Base-by-base conservation (phyloP, 148 eudicot genomes). In the Arbutus unedo region DNA sequence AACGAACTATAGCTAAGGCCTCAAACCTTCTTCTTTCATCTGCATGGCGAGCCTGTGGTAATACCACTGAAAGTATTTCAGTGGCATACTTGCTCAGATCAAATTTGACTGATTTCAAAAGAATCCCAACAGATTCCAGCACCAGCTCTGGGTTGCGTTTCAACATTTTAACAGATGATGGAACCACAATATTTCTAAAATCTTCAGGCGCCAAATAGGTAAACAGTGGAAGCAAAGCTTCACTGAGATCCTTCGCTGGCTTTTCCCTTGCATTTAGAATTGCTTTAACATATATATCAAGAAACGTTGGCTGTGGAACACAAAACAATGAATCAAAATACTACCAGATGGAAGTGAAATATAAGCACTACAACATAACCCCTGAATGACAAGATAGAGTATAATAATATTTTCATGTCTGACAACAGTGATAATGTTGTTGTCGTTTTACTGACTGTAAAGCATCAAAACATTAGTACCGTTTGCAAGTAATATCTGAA, bases 61-160 rank as follows among this genome's bases (percentile, higher is more conserved):
- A 83, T 77, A 92, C 93, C 81, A 93, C 97, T 41, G 91, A 82
- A 47, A 96, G 94, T 78, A 92, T 83, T 79, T 96, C 99, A 78
- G 82, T 74, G 16, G 94, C 89, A 84, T 94, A 94, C 82, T 96
- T 96, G 81, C 99, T 96, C 64, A 94, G 87, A 90, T 96, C 99
- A 79, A 96, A 90, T 81, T 81, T 91, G 86, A 90, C 93, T 50
- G 92, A 85, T 76, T 90, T 86, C 86, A 96, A 86, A 50, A 96
- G 93, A 81, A 93, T 84, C 76, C 90, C 94, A 87, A 91, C 89
- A 15, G 97, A 87, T 84, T 94, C 97, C 84, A 96, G 74, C 66
- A 95, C 94, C 81, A 96, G 90, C 91, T 96, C 99, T 23, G 99
- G 99, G 82, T 93, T 94, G 82, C 99, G 95, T 85, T 96, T 96